phyloP scores from a whole-genome alignment of 202 grass and related monocot species.

The Thinopyrum obtusiflorum region DNA sequence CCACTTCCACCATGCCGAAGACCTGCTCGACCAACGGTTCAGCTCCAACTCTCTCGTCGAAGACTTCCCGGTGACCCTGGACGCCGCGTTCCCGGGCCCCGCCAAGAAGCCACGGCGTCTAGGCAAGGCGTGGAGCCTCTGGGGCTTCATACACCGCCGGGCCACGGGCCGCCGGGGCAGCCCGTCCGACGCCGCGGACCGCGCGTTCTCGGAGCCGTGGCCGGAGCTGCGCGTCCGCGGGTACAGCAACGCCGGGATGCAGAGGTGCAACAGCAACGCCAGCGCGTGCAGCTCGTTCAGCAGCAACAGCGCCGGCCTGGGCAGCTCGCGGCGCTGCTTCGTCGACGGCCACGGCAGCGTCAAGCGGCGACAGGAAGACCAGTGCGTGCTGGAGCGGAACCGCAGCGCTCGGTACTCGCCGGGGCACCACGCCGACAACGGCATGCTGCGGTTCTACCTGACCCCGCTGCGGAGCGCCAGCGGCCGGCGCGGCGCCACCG shows the following conservation, averaged over 20 bases:
- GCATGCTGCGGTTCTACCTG: constrained; percentile 83
- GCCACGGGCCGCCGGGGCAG: constrained; percentile 41
- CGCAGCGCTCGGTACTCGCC: constrained; percentile 71
- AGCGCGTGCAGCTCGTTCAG: constrained; percentile 85
- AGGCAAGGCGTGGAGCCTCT: constrained; percentile 78
- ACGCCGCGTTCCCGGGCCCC: constrained; percentile 47
- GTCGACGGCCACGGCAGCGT: constrained; percentile 1
- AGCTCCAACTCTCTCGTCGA: constrained; percentile 61
- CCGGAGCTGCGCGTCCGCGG: constrained; percentile 43
- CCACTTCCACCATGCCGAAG: constrained; percentile 70
- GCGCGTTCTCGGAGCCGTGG: constrained; percentile 76
- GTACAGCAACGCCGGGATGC: constrained; percentile 49
- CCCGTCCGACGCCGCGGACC: constrained; percentile 29
- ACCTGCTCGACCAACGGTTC: constrained; percentile 68
- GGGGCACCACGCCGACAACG: constrained; percentile 52
- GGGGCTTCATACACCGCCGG: constrained; percentile 73
- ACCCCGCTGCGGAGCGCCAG: constrained; percentile 71
- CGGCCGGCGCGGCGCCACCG: constrained; percentile 30
- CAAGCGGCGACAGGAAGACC: constrained; percentile 53
- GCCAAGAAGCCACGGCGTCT: constrained; percentile 71
- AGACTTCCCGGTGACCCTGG: constrained; percentile 68
- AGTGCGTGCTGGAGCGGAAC: constrained; percentile 65
- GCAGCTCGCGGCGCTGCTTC: constrained; percentile 50
- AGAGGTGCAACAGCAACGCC: constrained; percentile 73
- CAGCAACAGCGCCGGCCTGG: constrained; percentile 62